Evolutionary conservation across 1,284 basidiomycete genomes (phyloP).

Genomic region (Leccinum ambiguum): DNA sequence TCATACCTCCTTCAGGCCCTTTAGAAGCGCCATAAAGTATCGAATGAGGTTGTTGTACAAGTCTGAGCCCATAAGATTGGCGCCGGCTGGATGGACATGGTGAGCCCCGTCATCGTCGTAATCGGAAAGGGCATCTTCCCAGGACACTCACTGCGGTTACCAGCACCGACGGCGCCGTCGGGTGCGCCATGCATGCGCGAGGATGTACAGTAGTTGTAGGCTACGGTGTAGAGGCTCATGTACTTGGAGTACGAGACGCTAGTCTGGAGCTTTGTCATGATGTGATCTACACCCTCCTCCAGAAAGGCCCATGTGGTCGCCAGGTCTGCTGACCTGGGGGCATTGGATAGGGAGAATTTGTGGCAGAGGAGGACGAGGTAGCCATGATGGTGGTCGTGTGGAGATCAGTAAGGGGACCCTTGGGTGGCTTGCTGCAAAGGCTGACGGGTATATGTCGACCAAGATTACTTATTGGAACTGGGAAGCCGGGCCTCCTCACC

Average conservation of each 20-base stretch:
- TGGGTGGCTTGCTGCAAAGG: slow-evolving; percentile 18
- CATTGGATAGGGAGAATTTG: slow-evolving; percentile 39
- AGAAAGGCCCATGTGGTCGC: slow-evolving; percentile 90
- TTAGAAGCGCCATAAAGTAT: slow-evolving; percentile 84
- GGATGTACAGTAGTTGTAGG: slow-evolving; percentile 96
- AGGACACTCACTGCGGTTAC: slow-evolving; percentile 57
- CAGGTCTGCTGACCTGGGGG: slow-evolving; percentile 68
- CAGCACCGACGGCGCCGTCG: slow-evolving; percentile 43
- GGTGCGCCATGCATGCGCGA: slow-evolving; percentile 76
- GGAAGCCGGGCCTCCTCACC: too few species aligned
- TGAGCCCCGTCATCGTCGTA: slow-evolving; percentile 18
- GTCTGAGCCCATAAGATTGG: slow-evolving; percentile 94
- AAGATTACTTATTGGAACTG: too few species aligned
- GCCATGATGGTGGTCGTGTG: slow-evolving; percentile 35
- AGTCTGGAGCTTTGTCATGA: slow-evolving; percentile 86
- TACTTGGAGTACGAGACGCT: slow-evolving; percentile 93
- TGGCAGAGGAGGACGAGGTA: slow-evolving; percentile 19
- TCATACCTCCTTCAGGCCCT: slow-evolving; percentile 61
- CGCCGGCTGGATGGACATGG: slow-evolving; percentile 61
- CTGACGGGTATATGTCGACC: not conserved
- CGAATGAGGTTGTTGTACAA: slow-evolving; percentile 87
- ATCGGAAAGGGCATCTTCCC: slow-evolving; percentile 23
- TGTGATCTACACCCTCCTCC: slow-evolving; percentile 87
- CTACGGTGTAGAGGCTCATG: slow-evolving; percentile 90
- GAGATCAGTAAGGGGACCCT: slow-evolving; percentile 13